These are phyloP conservation scores for Elongisporangium undulatum DNA, from an alignment of 352 stramenopile species.

Conservation along the genomic window DNA sequence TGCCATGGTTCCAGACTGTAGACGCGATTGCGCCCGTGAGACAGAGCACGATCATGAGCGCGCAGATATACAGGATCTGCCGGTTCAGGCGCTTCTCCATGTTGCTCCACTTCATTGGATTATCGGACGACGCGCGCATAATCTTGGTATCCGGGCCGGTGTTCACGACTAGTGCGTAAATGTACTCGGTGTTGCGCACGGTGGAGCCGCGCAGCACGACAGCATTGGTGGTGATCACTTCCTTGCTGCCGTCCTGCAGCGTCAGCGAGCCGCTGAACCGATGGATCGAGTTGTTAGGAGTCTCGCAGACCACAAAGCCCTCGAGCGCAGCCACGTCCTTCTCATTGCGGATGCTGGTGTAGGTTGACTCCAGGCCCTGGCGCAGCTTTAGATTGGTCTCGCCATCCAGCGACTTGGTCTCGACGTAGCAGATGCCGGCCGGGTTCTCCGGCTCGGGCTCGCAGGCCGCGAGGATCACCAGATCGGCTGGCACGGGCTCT, in stretches of 20 bases:
- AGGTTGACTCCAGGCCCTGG: conserved; percentile 73
- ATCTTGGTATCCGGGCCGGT: conserved; percentile 88
- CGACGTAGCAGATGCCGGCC: conserved; percentile 86
- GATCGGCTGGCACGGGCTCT: conserved; percentile 81
- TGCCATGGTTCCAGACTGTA: conserved; percentile 60
- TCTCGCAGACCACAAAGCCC: conserved; percentile 72
- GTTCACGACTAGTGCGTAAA: conserved; percentile 91
- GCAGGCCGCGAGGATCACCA: conserved; percentile 81
- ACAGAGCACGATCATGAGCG: conserved; percentile 76
- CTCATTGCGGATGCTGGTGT: conserved; percentile 56
- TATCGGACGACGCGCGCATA: conserved; percentile 81
- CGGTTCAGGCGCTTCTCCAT: conserved; percentile 78
- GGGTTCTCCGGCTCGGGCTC: conserved; percentile 70
- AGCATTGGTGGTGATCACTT: conserved; percentile 73
- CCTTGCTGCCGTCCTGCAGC: conserved; percentile 48
- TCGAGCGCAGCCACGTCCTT: conserved; percentile 40
- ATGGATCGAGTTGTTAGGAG: conserved; percentile 90
- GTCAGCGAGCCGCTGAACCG: conserved; percentile 87
- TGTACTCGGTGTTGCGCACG: conserved; percentile 90
- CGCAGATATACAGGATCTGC: conserved; percentile 84
- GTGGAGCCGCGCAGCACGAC: conserved; percentile 86
- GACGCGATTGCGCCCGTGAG: conserved; percentile 57
- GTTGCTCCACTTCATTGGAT: conserved; percentile 87
- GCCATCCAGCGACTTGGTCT: conserved; percentile 92
- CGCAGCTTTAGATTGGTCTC: conserved; percentile 93